These are phyloP conservation scores for Yarrowia yakushimensis DNA, from an alignment of 805 yeast genomes.

Conservation along the genomic window DNA sequence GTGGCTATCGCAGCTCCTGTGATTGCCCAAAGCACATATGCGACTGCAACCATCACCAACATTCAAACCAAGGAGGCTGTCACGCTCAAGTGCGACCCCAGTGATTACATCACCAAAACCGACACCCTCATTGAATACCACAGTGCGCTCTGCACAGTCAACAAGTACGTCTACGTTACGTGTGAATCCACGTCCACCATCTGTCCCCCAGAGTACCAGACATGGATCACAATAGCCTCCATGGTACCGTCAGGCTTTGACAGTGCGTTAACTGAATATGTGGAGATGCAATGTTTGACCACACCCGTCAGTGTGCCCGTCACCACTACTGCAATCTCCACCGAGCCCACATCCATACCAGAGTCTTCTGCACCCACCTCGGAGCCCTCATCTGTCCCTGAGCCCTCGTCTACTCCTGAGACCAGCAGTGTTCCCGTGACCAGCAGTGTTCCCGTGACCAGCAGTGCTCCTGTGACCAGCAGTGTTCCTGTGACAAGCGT, in stretches of 20 bases:
- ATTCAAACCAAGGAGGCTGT: neutral
- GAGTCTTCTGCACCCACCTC: neutral
- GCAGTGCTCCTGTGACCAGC: neutral
- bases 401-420: neutral
- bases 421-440: neutral
- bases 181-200: neutral
- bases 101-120: neutral
- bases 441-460: neutral
- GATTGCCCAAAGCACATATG: neutral
- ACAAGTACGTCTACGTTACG: neutral
- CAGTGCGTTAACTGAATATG: neutral
- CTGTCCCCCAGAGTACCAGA: constrained; percentile 15
- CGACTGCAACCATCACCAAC: neutral
- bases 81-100: neutral
- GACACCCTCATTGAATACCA: neutral
- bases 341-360: neutral
- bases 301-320: neutral
- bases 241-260: neutral
- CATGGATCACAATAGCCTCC: neutral
- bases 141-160: neutral
- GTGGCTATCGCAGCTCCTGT: neutral
- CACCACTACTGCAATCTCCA: neutral
- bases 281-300: neutral
- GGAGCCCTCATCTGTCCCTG: neutral
- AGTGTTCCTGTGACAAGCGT: too few relatives aligned